These are phyloP conservation scores for Phallus indusiatus DNA, from an alignment of 768 basidiomycete genomes.

Conservation along the genomic window DNA sequence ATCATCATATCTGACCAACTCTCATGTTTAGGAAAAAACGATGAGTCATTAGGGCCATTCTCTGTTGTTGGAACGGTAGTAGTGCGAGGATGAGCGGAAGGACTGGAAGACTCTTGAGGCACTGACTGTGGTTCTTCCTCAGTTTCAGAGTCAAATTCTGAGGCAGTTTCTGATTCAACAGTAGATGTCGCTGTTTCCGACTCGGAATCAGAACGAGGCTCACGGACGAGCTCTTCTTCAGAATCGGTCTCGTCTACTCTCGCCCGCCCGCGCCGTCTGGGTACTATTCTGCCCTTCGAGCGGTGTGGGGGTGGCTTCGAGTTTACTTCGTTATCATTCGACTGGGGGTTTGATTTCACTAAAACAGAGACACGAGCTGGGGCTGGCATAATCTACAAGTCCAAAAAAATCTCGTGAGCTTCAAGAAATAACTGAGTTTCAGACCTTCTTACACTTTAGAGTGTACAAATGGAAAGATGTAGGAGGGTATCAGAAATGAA, in stretches of 20 bases:
- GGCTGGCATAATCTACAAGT: constrained; percentile 1
- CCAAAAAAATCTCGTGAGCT: too few species aligned
- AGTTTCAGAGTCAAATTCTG: constrained; percentile 7
- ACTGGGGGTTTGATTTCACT: neutral
- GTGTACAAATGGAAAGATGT: too few species aligned
- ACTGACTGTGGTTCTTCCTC: neutral
- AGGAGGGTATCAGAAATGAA: too few species aligned
- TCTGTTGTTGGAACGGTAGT: neutral
- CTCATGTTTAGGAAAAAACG: constrained; percentile 42
- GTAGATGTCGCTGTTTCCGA: neutral
- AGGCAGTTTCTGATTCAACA: constrained; percentile 8
- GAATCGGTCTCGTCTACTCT: constrained; percentile 8
- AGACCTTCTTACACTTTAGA: too few species aligned
- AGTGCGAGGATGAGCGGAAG: neutral
- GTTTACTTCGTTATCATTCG: neutral
- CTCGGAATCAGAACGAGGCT: constrained; percentile 10
- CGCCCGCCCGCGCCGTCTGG: constrained; percentile 3
- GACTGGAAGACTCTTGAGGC: neutral
- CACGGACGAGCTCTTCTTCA: constrained; percentile 14
- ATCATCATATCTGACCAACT: constrained; percentile 85
- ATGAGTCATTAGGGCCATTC: neutral
- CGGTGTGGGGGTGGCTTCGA: neutral
- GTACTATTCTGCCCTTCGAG: neutral
- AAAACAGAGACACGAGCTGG: constrained; percentile 10
- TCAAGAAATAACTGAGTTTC: too few species aligned